These are phyloP conservation scores for Cercospora berteroae DNA, from an alignment of 2,329 filamentous ascomycete species.

Conservation along the genomic window DNA sequence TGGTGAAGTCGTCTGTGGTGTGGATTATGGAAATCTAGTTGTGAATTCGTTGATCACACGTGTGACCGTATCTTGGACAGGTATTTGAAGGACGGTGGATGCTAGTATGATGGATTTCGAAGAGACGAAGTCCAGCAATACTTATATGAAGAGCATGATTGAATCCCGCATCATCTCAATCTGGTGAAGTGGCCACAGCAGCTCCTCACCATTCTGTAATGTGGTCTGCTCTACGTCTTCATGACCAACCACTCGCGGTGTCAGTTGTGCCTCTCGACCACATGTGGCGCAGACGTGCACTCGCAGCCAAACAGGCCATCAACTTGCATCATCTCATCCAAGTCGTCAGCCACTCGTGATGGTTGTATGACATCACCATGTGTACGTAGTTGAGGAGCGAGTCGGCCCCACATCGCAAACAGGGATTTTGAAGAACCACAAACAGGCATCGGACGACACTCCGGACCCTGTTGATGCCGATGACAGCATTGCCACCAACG, in stretches of 20 bases:
- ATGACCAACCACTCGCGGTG: neutral
- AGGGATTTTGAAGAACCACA: neutral
- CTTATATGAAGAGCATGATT: neutral
- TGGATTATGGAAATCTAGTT: neutral
- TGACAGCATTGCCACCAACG: neutral
- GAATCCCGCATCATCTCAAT: neutral
- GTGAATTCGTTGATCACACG: neutral
- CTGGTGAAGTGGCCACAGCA: neutral
- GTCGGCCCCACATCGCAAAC: neutral
- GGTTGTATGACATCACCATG: neutral
- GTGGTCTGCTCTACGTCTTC: neutral
- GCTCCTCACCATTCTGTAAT: neutral
- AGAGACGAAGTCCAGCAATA: neutral
- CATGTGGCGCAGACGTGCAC: neutral
- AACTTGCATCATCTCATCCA: neutral
- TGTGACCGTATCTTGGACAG: neutral
- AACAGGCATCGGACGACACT: neutral
- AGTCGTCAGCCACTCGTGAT: neutral
- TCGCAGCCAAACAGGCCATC: neutral
- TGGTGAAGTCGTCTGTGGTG: conserved; percentile 1
- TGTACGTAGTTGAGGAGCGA: neutral
- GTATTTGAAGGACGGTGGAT: neutral
- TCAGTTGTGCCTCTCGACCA: neutral
- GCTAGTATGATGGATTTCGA: neutral
- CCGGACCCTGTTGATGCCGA: neutral